Evolutionary conservation across 352 stramenopile species (phyloP).

Genomic region (Phytopythium litorale): DNA sequence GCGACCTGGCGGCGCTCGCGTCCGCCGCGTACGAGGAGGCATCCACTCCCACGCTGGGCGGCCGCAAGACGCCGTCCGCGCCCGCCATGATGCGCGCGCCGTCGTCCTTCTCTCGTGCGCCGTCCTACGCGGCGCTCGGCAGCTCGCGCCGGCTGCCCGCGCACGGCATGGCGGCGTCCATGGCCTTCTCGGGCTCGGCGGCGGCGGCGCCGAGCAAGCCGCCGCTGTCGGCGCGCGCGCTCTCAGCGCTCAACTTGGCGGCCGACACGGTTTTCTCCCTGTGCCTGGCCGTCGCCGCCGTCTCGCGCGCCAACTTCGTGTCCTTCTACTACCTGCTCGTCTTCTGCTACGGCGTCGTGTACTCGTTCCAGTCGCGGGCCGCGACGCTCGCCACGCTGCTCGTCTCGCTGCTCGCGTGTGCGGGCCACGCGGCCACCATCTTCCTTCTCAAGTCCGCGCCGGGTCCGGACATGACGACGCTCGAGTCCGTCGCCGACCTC

Average conservation of each 20-base stretch:
- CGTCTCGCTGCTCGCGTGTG: constrained; percentile 38
- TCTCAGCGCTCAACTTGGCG: constrained; percentile 16
- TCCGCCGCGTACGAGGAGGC: constrained; percentile 30
- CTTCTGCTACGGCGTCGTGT: constrained; percentile 57
- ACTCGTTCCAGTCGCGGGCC: constrained; percentile 54
- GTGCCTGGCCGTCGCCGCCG: constrained; percentile 49
- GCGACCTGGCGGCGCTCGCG: constrained; percentile 1
- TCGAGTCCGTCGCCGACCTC: constrained; percentile 20
- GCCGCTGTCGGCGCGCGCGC: constrained; percentile 16
- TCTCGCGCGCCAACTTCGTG: constrained; percentile 46
- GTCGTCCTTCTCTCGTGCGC: constrained; percentile 9
- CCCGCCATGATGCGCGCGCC: constrained; percentile 9
- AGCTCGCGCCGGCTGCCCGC: constrained; percentile 8
- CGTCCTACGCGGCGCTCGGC: not conserved
- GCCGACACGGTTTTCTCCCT: constrained; percentile 41
- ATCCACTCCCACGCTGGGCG: constrained; percentile 22
- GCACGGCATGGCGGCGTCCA: constrained; percentile 4
- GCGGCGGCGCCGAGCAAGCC: constrained; percentile 4
- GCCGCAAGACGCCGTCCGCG: constrained; percentile 6
- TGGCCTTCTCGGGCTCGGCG: not conserved
- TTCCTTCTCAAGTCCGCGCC: constrained; percentile 12
- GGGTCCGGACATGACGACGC: not conserved
- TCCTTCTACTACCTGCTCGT: constrained; percentile 68
- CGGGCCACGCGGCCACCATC: constrained; percentile 39
- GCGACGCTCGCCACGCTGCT: constrained; percentile 42